These are phyloP conservation scores for Eucommia ulmoides DNA, from an alignment of 257 asterid species.

Conservation along the genomic window DNA sequence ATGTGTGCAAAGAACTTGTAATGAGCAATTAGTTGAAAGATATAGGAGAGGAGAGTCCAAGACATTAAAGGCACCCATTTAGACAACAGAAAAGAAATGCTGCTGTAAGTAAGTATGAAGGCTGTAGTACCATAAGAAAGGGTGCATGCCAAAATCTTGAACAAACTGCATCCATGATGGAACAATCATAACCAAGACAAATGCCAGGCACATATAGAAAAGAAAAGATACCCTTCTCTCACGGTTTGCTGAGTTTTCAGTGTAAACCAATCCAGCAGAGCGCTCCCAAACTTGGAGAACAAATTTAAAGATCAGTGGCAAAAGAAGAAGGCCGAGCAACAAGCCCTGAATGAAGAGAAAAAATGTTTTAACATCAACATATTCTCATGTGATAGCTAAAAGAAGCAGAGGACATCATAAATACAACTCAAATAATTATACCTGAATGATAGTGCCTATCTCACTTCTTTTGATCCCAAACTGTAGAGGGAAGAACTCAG, in stretches of 20 bases:
- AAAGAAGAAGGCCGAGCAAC: conserved; percentile 62
- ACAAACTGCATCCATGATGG: conserved; percentile 94
- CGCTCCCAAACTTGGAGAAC: conserved; percentile 27
- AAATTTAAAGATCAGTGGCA: conserved; percentile 48
- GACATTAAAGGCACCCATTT: neutral
- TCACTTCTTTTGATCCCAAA: conserved; percentile 54
- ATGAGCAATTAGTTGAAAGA: neutral
- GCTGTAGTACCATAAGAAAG: conserved; percentile 48
- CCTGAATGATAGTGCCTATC: conserved; percentile 87
- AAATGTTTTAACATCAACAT: too few species aligned
- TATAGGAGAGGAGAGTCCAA: neutral
- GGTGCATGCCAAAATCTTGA: conserved; percentile 58
- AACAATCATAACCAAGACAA: conserved; percentile 36
- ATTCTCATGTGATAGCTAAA: too few species aligned
- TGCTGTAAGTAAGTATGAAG: neutral
- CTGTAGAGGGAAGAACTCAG: conserved; percentile 18
- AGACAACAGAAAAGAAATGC: conserved; percentile 2
- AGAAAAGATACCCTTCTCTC: conserved; percentile 44
- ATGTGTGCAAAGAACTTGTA: too few species aligned
- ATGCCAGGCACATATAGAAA: conserved; percentile 40
- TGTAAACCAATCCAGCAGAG: conserved; percentile 19
- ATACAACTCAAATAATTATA: conserved; percentile 16
- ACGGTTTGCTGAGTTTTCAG: conserved; percentile 20
- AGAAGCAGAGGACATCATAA: too few species aligned
- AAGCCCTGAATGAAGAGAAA: conserved; percentile 45